Base-by-base conservation (phyloP, 257 asterid species). In the Solanum clarkiae region DNA sequence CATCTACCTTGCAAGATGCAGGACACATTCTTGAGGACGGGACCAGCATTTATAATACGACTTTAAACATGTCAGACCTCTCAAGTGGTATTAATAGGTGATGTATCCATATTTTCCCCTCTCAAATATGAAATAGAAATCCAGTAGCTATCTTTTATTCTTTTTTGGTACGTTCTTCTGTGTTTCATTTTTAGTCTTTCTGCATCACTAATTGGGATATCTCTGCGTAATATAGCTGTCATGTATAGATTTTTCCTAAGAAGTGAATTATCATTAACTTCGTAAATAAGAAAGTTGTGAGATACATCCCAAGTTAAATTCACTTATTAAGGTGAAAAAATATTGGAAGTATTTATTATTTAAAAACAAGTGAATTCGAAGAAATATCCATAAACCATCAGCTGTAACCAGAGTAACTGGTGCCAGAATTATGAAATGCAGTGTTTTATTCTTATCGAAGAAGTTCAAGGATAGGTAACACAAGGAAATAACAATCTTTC, bases 11-110 rank as follows among this genome's bases (percentile, higher is more conserved):
- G 87, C 95, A 95, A 91, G 98, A 94, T 91, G 90, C 93, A 80
- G 99, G 98, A 11, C 98, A 97, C 92, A 93, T 95, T 87, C 98
- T 97, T 66, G 98, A 90, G 92, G 98, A 92, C 68, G 94, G 91
- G 87, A 97, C 90, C 80, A 92, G 94, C 89, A 94, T 97, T 62
- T 97, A 97, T 80, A 97, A 95, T 84, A 94, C 99, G 42, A 97
- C 98, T 47, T 86, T 97, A 89, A 97, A 91, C 89, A 89, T 95
- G 93, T 97, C 99, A 45, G 98, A 95, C 87, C 93, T 97, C 84
- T 91, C 98, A 72, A 94, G 98, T 22, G 99, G 99, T 82, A 60
- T 93, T 81, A 97, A 97, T 87, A 95, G 98, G 99, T 96, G 90
- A 85, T 29, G 49, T 5, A 79, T 79, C 49, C 49, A 17, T 53